These are phyloP conservation scores for Pichia kudriavzevii DNA, from an alignment of 1,139 yeast species.

Conservation along the genomic window DNA sequence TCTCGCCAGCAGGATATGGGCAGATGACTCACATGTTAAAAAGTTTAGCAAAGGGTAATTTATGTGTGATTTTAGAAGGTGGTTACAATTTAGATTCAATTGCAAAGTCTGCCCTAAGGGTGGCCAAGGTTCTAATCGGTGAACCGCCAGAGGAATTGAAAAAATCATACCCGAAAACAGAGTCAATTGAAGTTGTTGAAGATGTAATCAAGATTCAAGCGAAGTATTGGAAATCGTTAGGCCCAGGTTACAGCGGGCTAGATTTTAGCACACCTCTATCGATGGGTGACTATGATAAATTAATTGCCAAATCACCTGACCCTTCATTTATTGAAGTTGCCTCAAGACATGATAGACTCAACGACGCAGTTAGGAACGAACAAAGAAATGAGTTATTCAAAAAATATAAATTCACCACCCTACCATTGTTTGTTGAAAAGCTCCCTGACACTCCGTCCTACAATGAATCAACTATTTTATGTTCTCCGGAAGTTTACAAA, in stretches of 20 bases:
- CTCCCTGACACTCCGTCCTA: conserved; percentile 39
- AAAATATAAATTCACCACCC: conserved; percentile 50
- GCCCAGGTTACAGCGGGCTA: conserved; percentile 50
- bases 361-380: conserved; percentile 65
- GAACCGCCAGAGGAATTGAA: conserved; percentile 85
- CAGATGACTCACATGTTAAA: conserved; percentile 92
- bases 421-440: conserved; percentile 57
- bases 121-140: conserved; percentile 84
- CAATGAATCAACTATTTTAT: conserved; percentile 59
- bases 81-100: conserved; percentile 92
- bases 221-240: conserved; percentile 79
- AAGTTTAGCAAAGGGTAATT: conserved; percentile 77
- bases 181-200: conserved; percentile 79
- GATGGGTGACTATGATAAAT: conserved; percentile 24
- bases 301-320: conserved; percentile 16
- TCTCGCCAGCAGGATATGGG: conserved; percentile 92
- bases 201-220: conserved; percentile 78
- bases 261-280: conserved; percentile 26
- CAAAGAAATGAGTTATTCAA: conserved; percentile 55
- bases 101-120: conserved; percentile 85
- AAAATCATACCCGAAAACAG: conserved; percentile 57
- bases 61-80: conserved; percentile 90
- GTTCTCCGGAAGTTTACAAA: conserved; percentile 66
- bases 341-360: conserved; percentile 37
- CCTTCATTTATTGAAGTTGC: conserved; percentile 33